phyloP scores from a whole-genome alignment of 768 basidiomycete species.

The Rhizopogon vinicolor region DNA sequence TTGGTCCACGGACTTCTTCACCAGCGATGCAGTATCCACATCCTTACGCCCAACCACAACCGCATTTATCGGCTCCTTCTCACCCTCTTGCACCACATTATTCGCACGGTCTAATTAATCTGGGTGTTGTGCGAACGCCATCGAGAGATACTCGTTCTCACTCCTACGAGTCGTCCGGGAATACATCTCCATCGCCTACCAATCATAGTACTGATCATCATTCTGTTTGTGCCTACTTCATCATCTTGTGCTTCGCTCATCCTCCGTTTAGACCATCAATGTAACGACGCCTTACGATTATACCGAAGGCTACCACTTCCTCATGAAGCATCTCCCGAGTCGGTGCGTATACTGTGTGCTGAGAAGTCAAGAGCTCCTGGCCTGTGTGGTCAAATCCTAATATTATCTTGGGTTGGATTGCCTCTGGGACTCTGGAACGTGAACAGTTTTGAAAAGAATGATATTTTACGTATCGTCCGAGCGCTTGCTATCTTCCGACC shows the following conservation, averaged over 20 bases:
- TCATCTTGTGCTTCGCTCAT: constrained; percentile 23
- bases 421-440: constrained; percentile 16
- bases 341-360: constrained; percentile 54
- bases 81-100: constrained; percentile 36
- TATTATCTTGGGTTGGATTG: constrained; percentile 32
- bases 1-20: constrained; percentile 27
- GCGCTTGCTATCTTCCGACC: constrained; percentile 93
- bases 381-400: constrained; percentile 32
- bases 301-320: constrained; percentile 92
- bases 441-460: constrained; percentile 90
- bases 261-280: constrained; percentile 53
- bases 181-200: constrained; percentile 40
- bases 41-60: constrained; percentile 20
- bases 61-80: constrained; percentile 19
- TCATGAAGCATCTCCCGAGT: constrained; percentile 89
- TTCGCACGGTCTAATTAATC: constrained; percentile 43
- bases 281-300: constrained; percentile 85
- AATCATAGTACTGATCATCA: constrained; percentile 30
- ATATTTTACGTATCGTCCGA: constrained; percentile 90
- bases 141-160: constrained; percentile 24
- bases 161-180: constrained; percentile 22
- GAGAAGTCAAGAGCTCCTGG: constrained; percentile 35
- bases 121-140: constrained; percentile 22
- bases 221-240: constrained; percentile 19
- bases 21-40: constrained; percentile 35